Base-by-base conservation (phyloP, 2,329 filamentous ascomycete genomes). In the Colletotrichum spaethianum region DNA sequence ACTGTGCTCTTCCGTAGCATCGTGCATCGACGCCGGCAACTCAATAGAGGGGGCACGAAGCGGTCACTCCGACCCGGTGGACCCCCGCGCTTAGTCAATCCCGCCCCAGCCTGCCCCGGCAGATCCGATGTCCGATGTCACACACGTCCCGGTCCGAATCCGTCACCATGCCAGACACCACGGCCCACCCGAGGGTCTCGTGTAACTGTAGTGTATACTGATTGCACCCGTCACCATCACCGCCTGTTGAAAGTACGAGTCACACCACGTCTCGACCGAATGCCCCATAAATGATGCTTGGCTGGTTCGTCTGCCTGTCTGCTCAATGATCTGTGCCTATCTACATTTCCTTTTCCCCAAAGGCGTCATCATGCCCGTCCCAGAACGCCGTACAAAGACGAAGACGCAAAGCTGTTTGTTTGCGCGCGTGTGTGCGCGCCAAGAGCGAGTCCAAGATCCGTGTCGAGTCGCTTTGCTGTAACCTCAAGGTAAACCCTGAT, bases 351-450 rank as follows among this genome's bases (percentile, higher is more conserved):
- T 72, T 72, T 72, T 72, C 69, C 69, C 69, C 69, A 59, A 63
- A 72, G 69, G 69, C 69, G 59, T 72, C 65, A 64, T 72, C 57
- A 72, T 72, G 69, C 69, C 69, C 65, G 53, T 72, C 48, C 69
- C 69, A 72, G 59, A 72, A 72, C 69, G 69, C 69, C 69, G 69
- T 69, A 69, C 65, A 69, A 72, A 72, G 65, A 72, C 69, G 59
- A 72, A 64, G 69, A 72, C 60, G 65, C 69, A 69, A 53, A 72
- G 65, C 69, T 68, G 60, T 72, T 38, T 62, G 31, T 62, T 40
- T 68, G 64, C 64, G 69, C 57, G 36, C 63, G 62, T 53, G 62
- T 53, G 67, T 40, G 36, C 42, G 60, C 44, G 31, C 60, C 46
- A 38, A 48, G 33, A 57, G 33, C 56, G 64, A 63, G 48, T 48